Percentiles rank a stretch among this genome's conserved stretches.
Conservation (phyloP, 163 green algal genomes). For the Prototheca wickerhamii region DNA sequence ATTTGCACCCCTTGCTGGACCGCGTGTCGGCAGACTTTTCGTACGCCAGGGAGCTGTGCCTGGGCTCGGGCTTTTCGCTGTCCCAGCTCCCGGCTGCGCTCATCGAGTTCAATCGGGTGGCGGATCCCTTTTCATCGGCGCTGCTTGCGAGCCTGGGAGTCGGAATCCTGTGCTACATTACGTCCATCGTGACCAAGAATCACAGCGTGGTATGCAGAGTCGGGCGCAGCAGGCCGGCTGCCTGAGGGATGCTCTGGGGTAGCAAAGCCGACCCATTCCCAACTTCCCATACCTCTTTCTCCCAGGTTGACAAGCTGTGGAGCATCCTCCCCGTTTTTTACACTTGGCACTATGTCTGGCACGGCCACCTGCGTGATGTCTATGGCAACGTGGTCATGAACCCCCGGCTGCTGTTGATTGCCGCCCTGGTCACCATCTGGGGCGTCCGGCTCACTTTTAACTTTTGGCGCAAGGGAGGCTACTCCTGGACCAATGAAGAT, state of each 20-base stretch:
- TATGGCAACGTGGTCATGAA: background rate
- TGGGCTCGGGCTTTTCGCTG: no score
- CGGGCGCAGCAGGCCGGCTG: no score
- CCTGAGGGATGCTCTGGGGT: no score
- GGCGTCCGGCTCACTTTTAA: slow-evolving; percentile 40
- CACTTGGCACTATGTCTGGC: slow-evolving; percentile 17
- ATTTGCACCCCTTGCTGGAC: background rate
- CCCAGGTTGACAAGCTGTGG: slow-evolving; percentile 41
- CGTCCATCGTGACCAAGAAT: background rate
- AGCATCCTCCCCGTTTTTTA: slow-evolving; percentile 32
- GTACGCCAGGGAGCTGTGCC: no score
- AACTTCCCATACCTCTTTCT: background rate
- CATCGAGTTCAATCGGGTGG: no score
- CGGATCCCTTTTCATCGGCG: background rate
- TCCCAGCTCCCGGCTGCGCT: no score
- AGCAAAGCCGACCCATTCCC: no score
- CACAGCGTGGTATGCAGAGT: background rate
- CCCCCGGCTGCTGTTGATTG: slow-evolving; percentile 20
- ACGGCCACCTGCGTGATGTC: background rate
- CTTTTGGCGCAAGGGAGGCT: slow-evolving; percentile 41
- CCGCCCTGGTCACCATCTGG: slow-evolving; percentile 22
- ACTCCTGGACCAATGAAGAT: slow-evolving; percentile 31
- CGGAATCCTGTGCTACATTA: background rate
- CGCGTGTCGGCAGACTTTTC: background rate
- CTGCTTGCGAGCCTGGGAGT: background rate